Evolutionary conservation across 1,284 basidiomycete genomes (phyloP).

Genomic region (Irpex lacteus): DNA sequence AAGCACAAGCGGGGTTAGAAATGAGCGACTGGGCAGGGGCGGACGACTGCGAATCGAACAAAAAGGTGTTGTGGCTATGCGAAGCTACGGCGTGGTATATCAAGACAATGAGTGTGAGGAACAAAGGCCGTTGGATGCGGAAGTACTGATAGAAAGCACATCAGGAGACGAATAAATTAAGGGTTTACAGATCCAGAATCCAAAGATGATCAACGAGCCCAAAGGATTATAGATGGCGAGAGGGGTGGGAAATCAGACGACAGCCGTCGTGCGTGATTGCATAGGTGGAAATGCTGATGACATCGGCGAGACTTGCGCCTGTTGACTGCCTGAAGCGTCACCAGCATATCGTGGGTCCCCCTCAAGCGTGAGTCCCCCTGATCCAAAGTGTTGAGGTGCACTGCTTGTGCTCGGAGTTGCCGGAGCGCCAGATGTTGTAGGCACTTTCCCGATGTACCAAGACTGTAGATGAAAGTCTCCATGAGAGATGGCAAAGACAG

Average conservation of each 20-base stretch:
- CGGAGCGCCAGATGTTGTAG: slow-evolving; percentile 47
- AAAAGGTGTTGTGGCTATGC: slow-evolving; percentile 15
- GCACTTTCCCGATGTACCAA: slow-evolving; percentile 77
- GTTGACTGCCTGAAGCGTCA: slow-evolving; percentile 30
- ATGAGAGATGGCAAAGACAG: background rate
- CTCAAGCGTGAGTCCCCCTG: slow-evolving; percentile 18
- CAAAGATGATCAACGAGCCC: background rate
- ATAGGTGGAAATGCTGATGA: slow-evolving; percentile 66
- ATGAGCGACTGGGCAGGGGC: slow-evolving; percentile 1
- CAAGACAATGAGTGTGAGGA: background rate
- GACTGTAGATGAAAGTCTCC: slow-evolving; percentile 37
- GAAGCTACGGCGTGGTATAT: background rate
- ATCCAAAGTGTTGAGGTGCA: slow-evolving; percentile 22
- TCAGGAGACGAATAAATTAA: slow-evolving; percentile 1
- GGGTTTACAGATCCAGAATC: background rate
- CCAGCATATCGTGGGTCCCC: slow-evolving; percentile 19
- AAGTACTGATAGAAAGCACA: slow-evolving; percentile 1
- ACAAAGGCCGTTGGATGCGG: background rate
- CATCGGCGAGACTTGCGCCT: slow-evolving; percentile 67
- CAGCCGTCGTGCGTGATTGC: slow-evolving; percentile 23
- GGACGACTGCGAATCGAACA: slow-evolving; percentile 12
- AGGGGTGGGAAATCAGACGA: slow-evolving; percentile 15
- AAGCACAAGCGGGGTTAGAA: background rate
- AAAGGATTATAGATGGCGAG: background rate
- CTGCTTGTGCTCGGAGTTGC: slow-evolving; percentile 54